phyloP scores from a whole-genome alignment of 306 rosid species.

The Rosa lucieae region DNA sequence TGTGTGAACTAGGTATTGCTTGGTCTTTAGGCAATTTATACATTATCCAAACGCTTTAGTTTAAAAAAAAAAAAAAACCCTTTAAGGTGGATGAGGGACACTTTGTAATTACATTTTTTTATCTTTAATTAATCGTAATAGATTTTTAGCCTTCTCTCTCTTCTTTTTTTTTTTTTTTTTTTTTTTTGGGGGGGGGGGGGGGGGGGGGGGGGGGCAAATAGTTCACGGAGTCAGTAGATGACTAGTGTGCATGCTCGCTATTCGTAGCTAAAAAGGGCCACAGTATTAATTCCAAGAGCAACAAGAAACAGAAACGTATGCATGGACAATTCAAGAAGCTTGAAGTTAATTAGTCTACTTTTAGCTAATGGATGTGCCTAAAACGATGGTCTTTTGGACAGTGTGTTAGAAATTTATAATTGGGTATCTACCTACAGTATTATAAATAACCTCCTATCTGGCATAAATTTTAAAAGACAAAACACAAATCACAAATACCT shows the following conservation, averaged over 20 bases:
- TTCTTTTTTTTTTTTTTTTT: no score
- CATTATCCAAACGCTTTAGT: not conserved
- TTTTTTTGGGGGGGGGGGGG: no score
- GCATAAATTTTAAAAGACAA: no score
- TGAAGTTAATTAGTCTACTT: not conserved
- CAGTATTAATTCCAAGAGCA: not conserved
- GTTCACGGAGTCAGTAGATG: not conserved
- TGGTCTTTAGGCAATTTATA: conserved; percentile 5
- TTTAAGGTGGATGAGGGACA: not conserved
- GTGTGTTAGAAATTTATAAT: no score
- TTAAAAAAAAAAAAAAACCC: not conserved
- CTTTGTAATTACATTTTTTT: not conserved
- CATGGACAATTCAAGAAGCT: not conserved
- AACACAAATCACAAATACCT: no score
- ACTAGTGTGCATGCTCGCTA: not conserved
- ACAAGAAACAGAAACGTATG: not conserved
- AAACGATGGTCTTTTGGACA: not conserved
- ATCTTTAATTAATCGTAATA: not conserved
- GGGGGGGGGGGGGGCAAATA: not conserved
- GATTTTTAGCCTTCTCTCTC: not conserved
- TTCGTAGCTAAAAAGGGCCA: not conserved
- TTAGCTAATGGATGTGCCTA: not conserved
- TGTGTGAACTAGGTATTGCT: not conserved
- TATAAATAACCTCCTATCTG: no score
- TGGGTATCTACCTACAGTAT: no score